Evolutionary conservation across 208 protist species (phyloP), one percentile per base, ranked within the genome.

Genomic region (Porcisia hertigi): DNA sequence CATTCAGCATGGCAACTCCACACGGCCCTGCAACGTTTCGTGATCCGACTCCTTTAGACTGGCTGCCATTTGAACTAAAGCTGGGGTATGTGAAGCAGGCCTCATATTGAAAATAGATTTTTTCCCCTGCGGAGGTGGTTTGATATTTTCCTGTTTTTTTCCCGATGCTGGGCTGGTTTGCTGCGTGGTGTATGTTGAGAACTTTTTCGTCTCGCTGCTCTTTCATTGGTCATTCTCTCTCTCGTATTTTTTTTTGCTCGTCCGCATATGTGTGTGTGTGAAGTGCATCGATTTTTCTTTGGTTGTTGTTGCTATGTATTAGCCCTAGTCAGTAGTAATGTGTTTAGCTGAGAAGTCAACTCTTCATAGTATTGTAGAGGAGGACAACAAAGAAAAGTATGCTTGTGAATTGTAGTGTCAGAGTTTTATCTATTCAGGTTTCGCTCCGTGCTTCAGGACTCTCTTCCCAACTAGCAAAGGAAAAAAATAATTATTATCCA

Each of bases 41-140:
- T 59, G 91, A 97, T 64, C 91, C 91, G 9, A 97, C 91, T n/a
- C 93, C 93, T 39, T 80, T 97, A 69, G 91, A 97, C 73, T 97
- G 93, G 93, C 83, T 97, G 14, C 93, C 93, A 64, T 97, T 97
- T 67, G 89, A 97, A 75, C 81, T 97, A 53, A 97, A 97, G 79
- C 89, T 97, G 62, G 93, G 93, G 43, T 89, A 94, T 66, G 93
- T 97, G 49, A 97, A 95, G 79, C 93, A 97, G 65, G 89, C 93
- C 47, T 97, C 93, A 0, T 95, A 95, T 71, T 97, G 92, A 9
- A 20, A 11, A 53, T 16, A n/a, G 25, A 45, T 71, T 74, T 74
- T 77, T 79, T 76, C 67, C 47, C 66, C 1, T 3, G n/a, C 14
- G 9, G 7, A 71, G 0, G 11, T 20, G 39, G 5, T n/a, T 25